phyloP scores from a whole-genome alignment of 2,329 filamentous ascomycete species.

The Aspergillus texensis region DNA sequence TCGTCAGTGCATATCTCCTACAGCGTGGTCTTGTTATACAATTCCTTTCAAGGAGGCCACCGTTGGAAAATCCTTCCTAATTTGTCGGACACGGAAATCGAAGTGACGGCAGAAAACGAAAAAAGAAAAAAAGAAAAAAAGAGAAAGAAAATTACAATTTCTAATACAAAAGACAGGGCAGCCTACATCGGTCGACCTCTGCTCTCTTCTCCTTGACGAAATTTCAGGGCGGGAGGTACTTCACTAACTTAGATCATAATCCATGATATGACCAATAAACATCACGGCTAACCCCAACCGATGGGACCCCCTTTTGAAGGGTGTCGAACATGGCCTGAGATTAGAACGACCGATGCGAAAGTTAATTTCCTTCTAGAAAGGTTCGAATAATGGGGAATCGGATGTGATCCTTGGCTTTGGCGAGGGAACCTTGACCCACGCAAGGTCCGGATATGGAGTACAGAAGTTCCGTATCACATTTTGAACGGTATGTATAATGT shows the following conservation, averaged over 20 bases:
- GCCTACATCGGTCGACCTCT: not conserved
- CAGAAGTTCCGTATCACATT: constrained; percentile 1
- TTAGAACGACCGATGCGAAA: constrained; percentile 24
- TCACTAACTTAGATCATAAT: constrained; percentile 2
- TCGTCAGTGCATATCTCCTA: not conserved
- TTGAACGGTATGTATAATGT: not conserved
- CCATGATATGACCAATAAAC: not conserved
- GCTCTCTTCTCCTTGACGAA: constrained; percentile 5
- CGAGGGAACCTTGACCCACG: constrained; percentile 1
- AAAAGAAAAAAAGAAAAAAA: not conserved
- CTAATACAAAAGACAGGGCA: not conserved
- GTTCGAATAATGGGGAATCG: constrained; percentile 26
- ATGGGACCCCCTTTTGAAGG: constrained; percentile 18
- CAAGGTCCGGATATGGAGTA: constrained; percentile 2
- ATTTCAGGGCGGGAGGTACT: constrained; percentile 12
- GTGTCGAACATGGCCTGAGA: constrained; percentile 19
- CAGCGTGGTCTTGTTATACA: not conserved
- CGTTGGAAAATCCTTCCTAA: not conserved
- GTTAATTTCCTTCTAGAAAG: constrained; percentile 40
- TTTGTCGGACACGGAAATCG: not conserved
- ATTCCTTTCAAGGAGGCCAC: not conserved
- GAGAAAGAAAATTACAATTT: not conserved
- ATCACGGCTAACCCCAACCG: not conserved
- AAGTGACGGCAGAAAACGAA: not conserved
- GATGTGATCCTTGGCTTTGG: constrained; percentile 4